Percentiles rank a stretch among this genome's conserved stretches.
Evolutionary conservation across 257 asterid species (phyloP).

Genomic region (Forsythia suspensa): DNA sequence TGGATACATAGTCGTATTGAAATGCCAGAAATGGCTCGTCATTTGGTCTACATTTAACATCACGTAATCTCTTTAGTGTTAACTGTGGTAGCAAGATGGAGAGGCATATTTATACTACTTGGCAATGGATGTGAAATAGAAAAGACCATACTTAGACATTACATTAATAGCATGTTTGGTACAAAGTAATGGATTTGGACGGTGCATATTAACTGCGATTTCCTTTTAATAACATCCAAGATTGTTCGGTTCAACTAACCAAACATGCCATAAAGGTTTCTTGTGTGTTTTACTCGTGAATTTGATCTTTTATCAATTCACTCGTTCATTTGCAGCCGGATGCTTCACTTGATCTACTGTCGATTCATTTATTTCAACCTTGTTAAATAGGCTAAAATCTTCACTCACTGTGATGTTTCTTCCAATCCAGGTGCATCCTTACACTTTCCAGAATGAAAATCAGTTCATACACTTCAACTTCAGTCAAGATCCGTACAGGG

Average conservation of each 20-base stretch:
- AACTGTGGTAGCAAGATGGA: neutral
- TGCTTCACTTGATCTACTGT: neutral
- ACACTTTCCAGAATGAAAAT: constrained; percentile 85
- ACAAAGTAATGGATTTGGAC: too few relatives aligned
- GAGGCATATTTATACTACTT: too few relatives aligned
- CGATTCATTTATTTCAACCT: neutral
- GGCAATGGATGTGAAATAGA: too few relatives aligned
- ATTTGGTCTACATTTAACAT: neutral
- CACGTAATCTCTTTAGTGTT: neutral
- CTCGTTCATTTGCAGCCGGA: neutral
- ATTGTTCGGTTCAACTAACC: too few relatives aligned
- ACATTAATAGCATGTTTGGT: too few relatives aligned
- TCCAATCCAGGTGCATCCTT: constrained; percentile 80
- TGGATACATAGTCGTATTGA: too few relatives aligned
- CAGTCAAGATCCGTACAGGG: constrained; percentile 86
- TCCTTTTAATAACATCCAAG: too few relatives aligned
- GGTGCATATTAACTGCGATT: too few relatives aligned
- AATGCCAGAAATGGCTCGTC: neutral
- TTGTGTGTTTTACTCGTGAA: too few relatives aligned
- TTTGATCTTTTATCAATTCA: too few relatives aligned
- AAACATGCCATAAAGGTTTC: too few relatives aligned
- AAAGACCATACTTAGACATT: too few relatives aligned
- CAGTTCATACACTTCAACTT: constrained; percentile 77
- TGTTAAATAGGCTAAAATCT: neutral
- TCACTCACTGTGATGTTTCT: neutral